These are phyloP conservation scores for Rubroshorea leprosula DNA, from an alignment of 345 rosid genomes.

Conservation along the genomic window DNA sequence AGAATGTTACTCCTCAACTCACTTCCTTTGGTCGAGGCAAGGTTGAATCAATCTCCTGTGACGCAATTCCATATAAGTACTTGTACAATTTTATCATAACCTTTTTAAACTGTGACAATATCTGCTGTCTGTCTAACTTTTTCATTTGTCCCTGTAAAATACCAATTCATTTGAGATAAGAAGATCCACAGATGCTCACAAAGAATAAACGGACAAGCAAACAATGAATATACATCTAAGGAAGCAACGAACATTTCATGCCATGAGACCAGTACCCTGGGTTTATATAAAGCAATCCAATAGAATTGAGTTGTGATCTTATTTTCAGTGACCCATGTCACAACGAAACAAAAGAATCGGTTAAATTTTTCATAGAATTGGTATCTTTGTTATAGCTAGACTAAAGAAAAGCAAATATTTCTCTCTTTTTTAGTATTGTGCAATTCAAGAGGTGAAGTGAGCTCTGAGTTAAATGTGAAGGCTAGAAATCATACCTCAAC, in stretches of 20 bases:
- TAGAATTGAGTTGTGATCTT: too few species aligned
- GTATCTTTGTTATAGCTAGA: too few species aligned
- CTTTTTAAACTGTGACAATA: slow-evolving; percentile 63
- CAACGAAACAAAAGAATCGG: too few species aligned
- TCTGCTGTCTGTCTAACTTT: slow-evolving; percentile 61
- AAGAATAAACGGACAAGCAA: slow-evolving; percentile 8
- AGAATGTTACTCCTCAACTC: slow-evolving; percentile 19
- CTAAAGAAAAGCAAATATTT: too few species aligned
- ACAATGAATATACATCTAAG: neutral
- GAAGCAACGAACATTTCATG: too few species aligned
- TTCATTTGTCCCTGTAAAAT: slow-evolving; percentile 72
- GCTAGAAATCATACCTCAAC: slow-evolving; percentile 52
- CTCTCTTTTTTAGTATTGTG: too few species aligned
- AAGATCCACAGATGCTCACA: neutral
- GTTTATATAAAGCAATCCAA: too few species aligned
- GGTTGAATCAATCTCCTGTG: slow-evolving; percentile 53
- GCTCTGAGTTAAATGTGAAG: neutral
- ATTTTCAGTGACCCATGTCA: too few species aligned
- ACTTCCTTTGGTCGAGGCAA: slow-evolving; percentile 80
- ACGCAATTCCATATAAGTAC: slow-evolving; percentile 51
- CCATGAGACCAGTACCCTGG: too few species aligned
- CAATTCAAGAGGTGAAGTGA: too few species aligned
- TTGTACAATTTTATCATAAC: slow-evolving; percentile 70
- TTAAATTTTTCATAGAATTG: too few species aligned
- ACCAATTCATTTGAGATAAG: slow-evolving; percentile 9